A percentile compares a stretch with the other conserved stretches of the same genome.
Conservation (phyloP, 1,139 yeast genomes). For the Taphrina confusa region DNA sequence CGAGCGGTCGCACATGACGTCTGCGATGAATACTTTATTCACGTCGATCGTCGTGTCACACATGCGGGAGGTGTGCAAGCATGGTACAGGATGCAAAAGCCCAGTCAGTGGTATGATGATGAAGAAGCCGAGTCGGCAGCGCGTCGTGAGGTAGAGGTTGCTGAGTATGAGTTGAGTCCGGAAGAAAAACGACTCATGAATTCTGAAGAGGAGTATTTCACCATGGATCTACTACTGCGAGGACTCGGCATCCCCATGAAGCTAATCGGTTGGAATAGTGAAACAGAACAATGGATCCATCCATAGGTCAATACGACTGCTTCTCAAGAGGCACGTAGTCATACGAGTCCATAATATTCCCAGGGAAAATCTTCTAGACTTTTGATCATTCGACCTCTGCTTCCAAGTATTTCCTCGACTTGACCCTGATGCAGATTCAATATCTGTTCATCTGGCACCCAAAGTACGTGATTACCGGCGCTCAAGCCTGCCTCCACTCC, state of each 20-base stretch:
- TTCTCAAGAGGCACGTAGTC: not conserved
- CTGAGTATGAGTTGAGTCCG: not conserved
- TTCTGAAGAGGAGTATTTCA: slow-evolving; percentile 6
- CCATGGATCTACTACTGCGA: slow-evolving; percentile 19
- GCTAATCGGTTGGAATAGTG: slow-evolving; percentile 22
- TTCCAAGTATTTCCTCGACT: slow-evolving; percentile 53
- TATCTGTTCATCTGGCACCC: slow-evolving; percentile 88
- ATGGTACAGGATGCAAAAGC: slow-evolving; percentile 8
- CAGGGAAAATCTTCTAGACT: slow-evolving; percentile 22
- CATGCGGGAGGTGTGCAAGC: slow-evolving; percentile 9
- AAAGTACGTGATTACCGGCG: slow-evolving; percentile 80
- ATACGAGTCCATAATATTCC: slow-evolving; percentile 7
- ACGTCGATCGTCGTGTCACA: not conserved
- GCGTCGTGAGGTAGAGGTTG: not conserved
- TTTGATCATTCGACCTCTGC: slow-evolving; percentile 8
- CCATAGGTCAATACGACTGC: too few relatives aligned
- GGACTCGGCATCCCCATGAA: slow-evolving; percentile 3
- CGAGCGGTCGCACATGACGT: not conserved
- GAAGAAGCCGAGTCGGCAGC: not conserved
- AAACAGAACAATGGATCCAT: slow-evolving; percentile 6
- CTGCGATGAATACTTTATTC: slow-evolving; percentile 14
- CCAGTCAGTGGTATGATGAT: slow-evolving; percentile 3
- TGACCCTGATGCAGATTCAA: slow-evolving; percentile 53
- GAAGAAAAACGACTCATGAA: slow-evolving; percentile 18
- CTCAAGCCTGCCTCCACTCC: slow-evolving; percentile 82